These are phyloP conservation scores for Buxus sempervirens DNA, from an alignment of 164 flowering plant species.

Conservation along the genomic window DNA sequence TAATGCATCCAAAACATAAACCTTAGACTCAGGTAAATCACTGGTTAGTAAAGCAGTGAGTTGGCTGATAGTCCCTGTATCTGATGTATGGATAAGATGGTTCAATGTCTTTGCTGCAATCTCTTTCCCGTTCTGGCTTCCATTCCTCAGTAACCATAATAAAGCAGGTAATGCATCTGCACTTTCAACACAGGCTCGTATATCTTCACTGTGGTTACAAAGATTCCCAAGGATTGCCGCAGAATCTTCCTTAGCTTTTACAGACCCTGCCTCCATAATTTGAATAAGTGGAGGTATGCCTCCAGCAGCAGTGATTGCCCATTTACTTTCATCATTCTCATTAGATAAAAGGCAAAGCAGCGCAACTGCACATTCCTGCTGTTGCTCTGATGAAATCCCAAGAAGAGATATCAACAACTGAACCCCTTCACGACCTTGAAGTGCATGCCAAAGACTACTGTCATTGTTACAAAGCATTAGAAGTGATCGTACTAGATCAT, in stretches of 20 bases:
- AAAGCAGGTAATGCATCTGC: constrained; percentile 91
- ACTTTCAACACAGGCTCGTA: constrained; percentile 85
- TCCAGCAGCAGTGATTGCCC: constrained; percentile 94
- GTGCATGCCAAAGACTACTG: constrained; percentile 73
- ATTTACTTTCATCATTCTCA: constrained; percentile 83
- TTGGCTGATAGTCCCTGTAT: constrained; percentile 77
- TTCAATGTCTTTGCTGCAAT: constrained; percentile 74
- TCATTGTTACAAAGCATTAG: constrained; percentile 54
- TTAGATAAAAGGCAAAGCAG: constrained; percentile 59
- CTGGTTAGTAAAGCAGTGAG: constrained; percentile 69
- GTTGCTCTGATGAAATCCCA: constrained; percentile 83
- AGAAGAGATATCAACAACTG: constrained; percentile 80
- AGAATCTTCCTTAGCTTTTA: constrained; percentile 80
- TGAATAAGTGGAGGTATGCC: constrained; percentile 91
- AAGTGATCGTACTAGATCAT: constrained; percentile 62
- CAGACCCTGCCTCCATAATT: constrained; percentile 74
- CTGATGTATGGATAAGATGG: constrained; percentile 75
- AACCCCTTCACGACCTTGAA: constrained; percentile 82
- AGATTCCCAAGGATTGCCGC: constrained; percentile 72
- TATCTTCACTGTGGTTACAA: constrained; percentile 87
- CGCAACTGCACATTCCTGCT: constrained; percentile 84
- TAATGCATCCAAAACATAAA: constrained; percentile 70
- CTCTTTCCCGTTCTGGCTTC: constrained; percentile 70
- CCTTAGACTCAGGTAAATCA: constrained; percentile 78
- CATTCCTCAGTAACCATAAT: constrained; percentile 74